These are phyloP conservation scores for Syzygium aqueum DNA, from an alignment of 345 rosid species.

Conservation along the genomic window DNA sequence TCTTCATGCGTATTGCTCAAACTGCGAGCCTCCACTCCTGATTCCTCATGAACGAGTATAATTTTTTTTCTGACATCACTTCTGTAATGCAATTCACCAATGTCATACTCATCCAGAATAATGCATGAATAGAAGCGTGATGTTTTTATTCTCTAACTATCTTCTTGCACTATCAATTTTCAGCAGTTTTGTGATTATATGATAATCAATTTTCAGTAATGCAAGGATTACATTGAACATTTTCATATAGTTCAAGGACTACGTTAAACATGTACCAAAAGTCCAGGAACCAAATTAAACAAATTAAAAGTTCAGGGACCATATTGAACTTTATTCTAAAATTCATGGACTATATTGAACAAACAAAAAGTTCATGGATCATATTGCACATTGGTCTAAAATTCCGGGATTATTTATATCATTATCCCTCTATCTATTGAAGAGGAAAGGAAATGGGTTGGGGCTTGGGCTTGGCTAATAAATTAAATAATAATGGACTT, in stretches of 20 bases:
- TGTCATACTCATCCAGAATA: neutral
- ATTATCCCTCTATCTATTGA: too few species aligned
- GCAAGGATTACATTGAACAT: too few species aligned
- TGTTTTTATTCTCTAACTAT: neutral
- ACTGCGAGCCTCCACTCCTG: neutral
- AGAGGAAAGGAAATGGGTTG: too few species aligned
- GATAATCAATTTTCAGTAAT: too few species aligned
- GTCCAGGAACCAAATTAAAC: neutral
- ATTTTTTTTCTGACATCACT: rapidly evolving
- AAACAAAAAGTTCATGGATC: too few species aligned
- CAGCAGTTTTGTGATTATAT: neutral
- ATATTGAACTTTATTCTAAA: rapidly evolving
- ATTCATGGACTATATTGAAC: rapidly evolving
- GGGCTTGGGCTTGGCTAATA: too few species aligned
- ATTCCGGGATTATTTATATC: too few species aligned
- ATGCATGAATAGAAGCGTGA: neutral
- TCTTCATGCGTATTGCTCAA: neutral
- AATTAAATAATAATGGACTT: too few species aligned
- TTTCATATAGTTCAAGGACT: too few species aligned
- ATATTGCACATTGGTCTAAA: rapidly evolving
- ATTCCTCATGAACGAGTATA: neutral
- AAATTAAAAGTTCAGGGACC: rapidly evolving
- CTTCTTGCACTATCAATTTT: neutral
- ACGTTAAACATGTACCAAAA: too few species aligned
- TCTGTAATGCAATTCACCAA: neutral